Base-by-base conservation (phyloP, 257 asterid genomes). In the Lycium ferocissimum region DNA sequence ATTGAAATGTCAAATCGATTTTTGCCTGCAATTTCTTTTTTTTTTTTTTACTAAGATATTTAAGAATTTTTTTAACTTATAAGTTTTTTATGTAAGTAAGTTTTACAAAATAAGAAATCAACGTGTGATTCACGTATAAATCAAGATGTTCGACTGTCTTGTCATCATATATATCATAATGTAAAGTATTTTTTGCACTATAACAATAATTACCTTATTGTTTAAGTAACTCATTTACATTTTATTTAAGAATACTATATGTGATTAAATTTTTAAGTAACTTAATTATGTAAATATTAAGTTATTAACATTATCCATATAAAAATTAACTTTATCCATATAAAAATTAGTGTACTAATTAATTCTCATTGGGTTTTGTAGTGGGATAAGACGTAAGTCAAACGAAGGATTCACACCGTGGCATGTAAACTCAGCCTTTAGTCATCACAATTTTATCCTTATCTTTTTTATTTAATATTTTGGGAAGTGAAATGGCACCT, bases 401-500 rank as follows among this genome's bases (percentile, higher is more conserved):
- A 72, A 18, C 9, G 4, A 72, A n/a, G 58, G n/a, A 76, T 76
- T 76, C 43, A 54, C 63, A 51, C 26, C 38, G 10, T 45, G 38
- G n/a, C 38, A 12, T 47, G 58, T 51, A 51, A n/a, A 51, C 82
- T 76, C 82, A 26, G 22, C 63, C 1, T 13, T 49, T 76, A 76
- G 26, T 51, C 13, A 53, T 51, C 47, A 75, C 1, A 76, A 40
- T 0, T 14, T 51, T 51, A 76, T 76, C 82, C 59, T 53, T 51
- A 76, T 26, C 82, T 15, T 10, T 43, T 51, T 13, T 33, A 53
- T 11, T 75, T 47, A 75, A 47, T 51, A 76, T 14, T 76, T 53
- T 76, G 82, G 82, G 26, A 22, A 76, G 61, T 75, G 43, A 75
- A 22, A 3, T 49, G 61, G n/a, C 20, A 14, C 9, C 62, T 76